Percentiles rank a stretch among this genome's conserved stretches.
Evolutionary conservation across 2,329 filamentous ascomycete genomes (phyloP).

Genomic region (Ophiostoma himal-ulmi): DNA sequence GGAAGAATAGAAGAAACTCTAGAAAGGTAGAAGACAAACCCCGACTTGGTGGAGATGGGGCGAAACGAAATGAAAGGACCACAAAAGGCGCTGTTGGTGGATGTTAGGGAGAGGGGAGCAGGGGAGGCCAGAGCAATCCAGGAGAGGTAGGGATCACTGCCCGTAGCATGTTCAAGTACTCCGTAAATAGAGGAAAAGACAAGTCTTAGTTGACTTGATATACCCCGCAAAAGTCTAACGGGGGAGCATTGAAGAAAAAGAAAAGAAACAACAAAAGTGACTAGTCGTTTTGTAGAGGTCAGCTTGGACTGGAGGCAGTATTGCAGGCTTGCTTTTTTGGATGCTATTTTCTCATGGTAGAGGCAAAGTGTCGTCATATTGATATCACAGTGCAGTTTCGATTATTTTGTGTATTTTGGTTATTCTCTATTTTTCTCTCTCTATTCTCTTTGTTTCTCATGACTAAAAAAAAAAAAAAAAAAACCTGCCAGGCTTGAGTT

Average conservation of each 20-base stretch:
- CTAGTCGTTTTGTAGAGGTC: neutral
- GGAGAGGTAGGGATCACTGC: neutral
- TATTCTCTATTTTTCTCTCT: neutral
- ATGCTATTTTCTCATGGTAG: neutral
- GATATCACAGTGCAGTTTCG: neutral
- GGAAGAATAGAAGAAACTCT: neutral
- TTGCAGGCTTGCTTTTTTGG: neutral
- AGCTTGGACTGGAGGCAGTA: neutral
- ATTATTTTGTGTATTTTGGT: neutral
- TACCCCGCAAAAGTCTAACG: constrained; percentile 21
- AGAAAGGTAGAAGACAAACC: neutral
- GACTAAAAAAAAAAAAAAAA: no score
- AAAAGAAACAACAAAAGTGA: constrained; percentile 6
- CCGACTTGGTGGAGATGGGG: constrained; percentile 17
- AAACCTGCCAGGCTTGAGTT: no score
- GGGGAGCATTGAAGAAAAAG: constrained; percentile 12
- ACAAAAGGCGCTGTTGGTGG: constrained; percentile 12
- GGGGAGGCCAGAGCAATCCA: neutral
- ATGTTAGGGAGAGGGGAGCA: neutral
- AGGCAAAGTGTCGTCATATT: constrained; percentile 7
- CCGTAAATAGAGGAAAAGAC: neutral
- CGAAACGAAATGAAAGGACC: constrained; percentile 24
- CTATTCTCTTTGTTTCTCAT: neutral
- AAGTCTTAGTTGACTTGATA: constrained; percentile 13
- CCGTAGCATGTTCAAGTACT: no score